phyloP scores from a whole-genome alignment of 805 yeast species.

The Hanseniaspora valbyensis region DNA sequence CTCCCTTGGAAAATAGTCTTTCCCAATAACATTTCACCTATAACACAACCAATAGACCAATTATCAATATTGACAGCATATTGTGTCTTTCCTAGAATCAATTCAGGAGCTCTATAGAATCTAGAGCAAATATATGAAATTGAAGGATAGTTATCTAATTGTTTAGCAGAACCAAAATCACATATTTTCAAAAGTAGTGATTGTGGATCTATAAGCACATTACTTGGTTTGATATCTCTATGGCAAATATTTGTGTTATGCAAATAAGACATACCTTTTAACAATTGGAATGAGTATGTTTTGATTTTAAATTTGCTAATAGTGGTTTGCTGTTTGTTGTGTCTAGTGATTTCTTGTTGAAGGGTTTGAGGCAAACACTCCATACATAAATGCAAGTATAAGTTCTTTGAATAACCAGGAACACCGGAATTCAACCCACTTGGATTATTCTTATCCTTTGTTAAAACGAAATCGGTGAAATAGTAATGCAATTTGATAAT shows the following conservation, averaged over 20 bases:
- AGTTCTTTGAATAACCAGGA: constrained; percentile 16
- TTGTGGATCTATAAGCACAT: constrained; percentile 63
- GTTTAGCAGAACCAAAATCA: constrained; percentile 79
- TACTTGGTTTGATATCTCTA: constrained; percentile 76
- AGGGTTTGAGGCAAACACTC: constrained; percentile 75
- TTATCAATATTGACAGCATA: constrained; percentile 88
- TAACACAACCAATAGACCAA: constrained; percentile 96
- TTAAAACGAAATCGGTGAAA: constrained; percentile 48
- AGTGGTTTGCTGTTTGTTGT: constrained; percentile 47
- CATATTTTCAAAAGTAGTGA: constrained; percentile 61
- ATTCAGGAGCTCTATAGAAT: constrained; percentile 92
- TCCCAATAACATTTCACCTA: constrained; percentile 88
- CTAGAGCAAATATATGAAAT: constrained; percentile 94
- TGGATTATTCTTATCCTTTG: constrained; percentile 9
- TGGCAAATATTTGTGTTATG: constrained; percentile 75
- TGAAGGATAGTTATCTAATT: constrained; percentile 71
- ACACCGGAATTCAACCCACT: background rate
- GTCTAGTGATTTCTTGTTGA: constrained; percentile 63
- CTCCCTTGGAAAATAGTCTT: constrained; percentile 93
- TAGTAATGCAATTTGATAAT: constrained; percentile 58
- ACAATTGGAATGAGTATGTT: constrained; percentile 66
- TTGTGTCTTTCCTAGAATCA: constrained; percentile 78
- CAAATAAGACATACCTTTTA: constrained; percentile 71
- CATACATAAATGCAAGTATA: constrained; percentile 76
- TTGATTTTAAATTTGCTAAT: constrained; percentile 66